These are phyloP conservation scores for Microdochium nivale DNA, from an alignment of 2,329 filamentous ascomycete species.

Conservation along the genomic window DNA sequence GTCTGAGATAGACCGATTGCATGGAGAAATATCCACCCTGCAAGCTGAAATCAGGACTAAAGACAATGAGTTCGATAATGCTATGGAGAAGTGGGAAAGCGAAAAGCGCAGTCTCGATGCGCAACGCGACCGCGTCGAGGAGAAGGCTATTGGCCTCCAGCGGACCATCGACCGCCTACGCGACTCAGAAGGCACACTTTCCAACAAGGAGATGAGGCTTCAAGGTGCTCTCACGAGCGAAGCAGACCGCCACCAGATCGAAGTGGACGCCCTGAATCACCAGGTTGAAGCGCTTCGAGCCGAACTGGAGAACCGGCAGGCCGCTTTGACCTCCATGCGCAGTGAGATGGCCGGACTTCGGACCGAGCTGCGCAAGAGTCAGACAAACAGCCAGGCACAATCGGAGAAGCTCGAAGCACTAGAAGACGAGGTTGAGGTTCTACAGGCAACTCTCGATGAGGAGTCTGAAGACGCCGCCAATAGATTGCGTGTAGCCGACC, in stretches of 20 bases:
- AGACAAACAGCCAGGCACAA: conserved; percentile 53
- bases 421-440: conserved; percentile 68
- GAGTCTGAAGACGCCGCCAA: conserved; percentile 51
- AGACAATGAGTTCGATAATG: conserved; percentile 61
- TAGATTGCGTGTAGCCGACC: conserved; percentile 33
- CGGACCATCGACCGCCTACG: conserved; percentile 63
- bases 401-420: conserved; percentile 58
- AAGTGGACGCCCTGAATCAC: conserved; percentile 61
- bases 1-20: conserved; percentile 40
- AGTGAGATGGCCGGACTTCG: conserved; percentile 56
- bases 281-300: conserved; percentile 68
- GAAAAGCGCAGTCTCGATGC: conserved; percentile 56
- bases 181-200: conserved; percentile 57
- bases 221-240: conserved; percentile 64
- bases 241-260: conserved; percentile 60
- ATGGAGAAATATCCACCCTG: conserved; percentile 51
- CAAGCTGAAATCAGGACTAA: conserved; percentile 60
- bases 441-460: conserved; percentile 58
- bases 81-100: conserved; percentile 65
- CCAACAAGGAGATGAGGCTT: conserved; percentile 58
- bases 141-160: conserved; percentile 59
- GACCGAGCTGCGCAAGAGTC: conserved; percentile 62
- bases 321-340: conserved; percentile 55
- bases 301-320: conserved; percentile 59
- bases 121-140: conserved; percentile 58